A percentile compares a stretch with the other conserved stretches of the same genome.
Conservation (phyloP, 1,284 basidiomycete species). For the Trichosporon inkin region DNA sequence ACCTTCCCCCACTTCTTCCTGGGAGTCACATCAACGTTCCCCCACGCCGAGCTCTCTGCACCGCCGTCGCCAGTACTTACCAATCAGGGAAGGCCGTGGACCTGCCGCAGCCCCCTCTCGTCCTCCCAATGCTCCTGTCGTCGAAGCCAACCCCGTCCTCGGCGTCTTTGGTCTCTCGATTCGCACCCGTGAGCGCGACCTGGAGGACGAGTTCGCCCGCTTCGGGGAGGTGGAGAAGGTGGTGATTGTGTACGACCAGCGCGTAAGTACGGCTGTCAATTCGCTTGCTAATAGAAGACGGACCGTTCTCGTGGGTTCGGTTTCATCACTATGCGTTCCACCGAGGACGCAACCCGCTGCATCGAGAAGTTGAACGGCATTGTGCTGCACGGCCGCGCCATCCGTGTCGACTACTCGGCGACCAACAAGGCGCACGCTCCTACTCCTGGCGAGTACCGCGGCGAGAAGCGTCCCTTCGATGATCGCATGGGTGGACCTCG, state of each 20-base stretch:
- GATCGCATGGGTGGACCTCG: conserved; percentile 37
- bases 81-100: conserved; percentile 3
- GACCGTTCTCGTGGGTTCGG: conserved; percentile 96
- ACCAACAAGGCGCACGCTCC: conserved; percentile 90
- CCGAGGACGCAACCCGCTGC: conserved; percentile 80
- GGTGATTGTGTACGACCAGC: conserved; percentile 96
- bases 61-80: conserved; percentile 1
- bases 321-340: conserved; percentile 86
- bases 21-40: neutral
- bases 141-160: conserved; percentile 80
- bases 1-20: neutral
- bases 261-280: conserved; percentile 58
- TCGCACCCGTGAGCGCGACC: conserved; percentile 84
- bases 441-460: conserved; percentile 97
- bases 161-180: conserved; percentile 97
- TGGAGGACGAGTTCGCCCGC: conserved; percentile 87
- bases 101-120: conserved; percentile 19
- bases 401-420: conserved; percentile 95
- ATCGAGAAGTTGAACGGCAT: conserved; percentile 90
- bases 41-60: neutral
- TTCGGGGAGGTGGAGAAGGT: conserved; percentile 92
- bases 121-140: conserved; percentile 40
- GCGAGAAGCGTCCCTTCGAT: conserved; percentile 65
- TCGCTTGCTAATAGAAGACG: conserved; percentile 56
- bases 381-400: conserved; percentile 88